Evolutionary conservation across 768 basidiomycete genomes (phyloP).

Genomic region (Lepiota subincarnata): DNA sequence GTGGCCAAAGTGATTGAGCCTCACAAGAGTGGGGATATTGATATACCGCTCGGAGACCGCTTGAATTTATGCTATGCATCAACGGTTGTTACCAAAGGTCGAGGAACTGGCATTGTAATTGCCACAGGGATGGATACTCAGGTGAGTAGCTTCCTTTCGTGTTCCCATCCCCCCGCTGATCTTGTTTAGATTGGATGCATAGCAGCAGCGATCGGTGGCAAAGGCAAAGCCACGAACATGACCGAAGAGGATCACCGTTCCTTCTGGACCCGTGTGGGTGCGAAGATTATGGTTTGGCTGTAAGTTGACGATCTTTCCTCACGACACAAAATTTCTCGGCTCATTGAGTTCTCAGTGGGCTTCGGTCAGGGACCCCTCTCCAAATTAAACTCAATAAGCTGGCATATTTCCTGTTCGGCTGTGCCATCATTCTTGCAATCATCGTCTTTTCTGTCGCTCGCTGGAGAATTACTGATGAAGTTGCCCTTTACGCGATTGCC

Average conservation of each 20-base stretch:
- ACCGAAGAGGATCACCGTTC: slow-evolving; percentile 19
- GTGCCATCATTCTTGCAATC: slow-evolving; percentile 32
- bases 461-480: slow-evolving; percentile 29
- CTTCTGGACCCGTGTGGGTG: slow-evolving; percentile 19
- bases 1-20: slow-evolving; percentile 37
- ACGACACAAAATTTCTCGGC: neutral
- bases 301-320: slow-evolving; percentile 17
- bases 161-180: neutral
- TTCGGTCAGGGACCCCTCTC: slow-evolving; percentile 35
- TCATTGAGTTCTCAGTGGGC: slow-evolving; percentile 21
- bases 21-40: slow-evolving; percentile 25
- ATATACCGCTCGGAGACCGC: slow-evolving; percentile 39
- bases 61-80: slow-evolving; percentile 42
- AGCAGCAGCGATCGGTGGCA: slow-evolving; percentile 30
- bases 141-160: slow-evolving; percentile 27
- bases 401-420: slow-evolving; percentile 32
- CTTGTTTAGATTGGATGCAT: slow-evolving; percentile 39
- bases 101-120: slow-evolving; percentile 43
- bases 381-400: slow-evolving; percentile 34
- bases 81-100: slow-evolving; percentile 42
- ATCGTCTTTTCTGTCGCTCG: slow-evolving; percentile 33
- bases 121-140: slow-evolving; percentile 52
- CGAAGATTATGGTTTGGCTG: slow-evolving; percentile 24
- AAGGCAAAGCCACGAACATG: no score
- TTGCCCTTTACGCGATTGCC: slow-evolving; percentile 35